Evolutionary conservation across 2,329 filamentous ascomycete species (phyloP), one percentile per base, ranked within the genome.

Genomic region (Madurella mycetomatis): DNA sequence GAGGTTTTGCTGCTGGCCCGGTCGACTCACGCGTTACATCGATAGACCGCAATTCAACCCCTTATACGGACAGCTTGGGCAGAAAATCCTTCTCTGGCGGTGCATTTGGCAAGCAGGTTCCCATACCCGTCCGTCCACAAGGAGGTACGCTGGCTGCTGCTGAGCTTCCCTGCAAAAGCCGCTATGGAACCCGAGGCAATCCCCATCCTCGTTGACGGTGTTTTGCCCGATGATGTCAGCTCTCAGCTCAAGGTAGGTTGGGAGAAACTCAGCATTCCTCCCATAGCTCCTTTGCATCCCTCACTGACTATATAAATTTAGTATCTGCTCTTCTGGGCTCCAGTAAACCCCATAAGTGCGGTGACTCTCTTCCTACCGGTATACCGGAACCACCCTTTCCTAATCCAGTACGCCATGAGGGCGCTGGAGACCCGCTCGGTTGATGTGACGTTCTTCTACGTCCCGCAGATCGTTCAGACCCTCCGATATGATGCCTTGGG

Each of bases 381-480:
- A 1, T 99, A 95, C 69, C 85, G 86, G 41, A 92, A 96, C 65
- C 87, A 99, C 66, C 89, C 95, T 0, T 95, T 92, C 71, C 80
- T 99, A 50, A 83, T 97, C 40, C 95, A 99, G 70, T 99, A 97
- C 70, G 94, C 94, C 1, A 95, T 99, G 86, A 84, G 92, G 64
- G 90, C 94, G 2, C 73, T 99, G 46, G 94, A 99, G 68, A 92
- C 88, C 62, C 94, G 99, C 66, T 87, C 91, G 0, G 86, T 96
- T n/a, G 94, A 97, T 67, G 85, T 97, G 17, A 96, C 92, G 0
- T 99, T 99, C 78, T 99, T 97, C 73, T 97, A 96, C 67, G 94
- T 99, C 2, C 94, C 95, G 7, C 94, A 99, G 69, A 95, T 99
- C 63, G 94, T 99, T 13, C 94, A 99, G 70, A 88, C 90, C 42